Evolutionary conservation across 2,329 filamentous ascomycete species (phyloP), one percentile per base, ranked within the genome.

Genomic region (Pezicula neosporulosa): DNA sequence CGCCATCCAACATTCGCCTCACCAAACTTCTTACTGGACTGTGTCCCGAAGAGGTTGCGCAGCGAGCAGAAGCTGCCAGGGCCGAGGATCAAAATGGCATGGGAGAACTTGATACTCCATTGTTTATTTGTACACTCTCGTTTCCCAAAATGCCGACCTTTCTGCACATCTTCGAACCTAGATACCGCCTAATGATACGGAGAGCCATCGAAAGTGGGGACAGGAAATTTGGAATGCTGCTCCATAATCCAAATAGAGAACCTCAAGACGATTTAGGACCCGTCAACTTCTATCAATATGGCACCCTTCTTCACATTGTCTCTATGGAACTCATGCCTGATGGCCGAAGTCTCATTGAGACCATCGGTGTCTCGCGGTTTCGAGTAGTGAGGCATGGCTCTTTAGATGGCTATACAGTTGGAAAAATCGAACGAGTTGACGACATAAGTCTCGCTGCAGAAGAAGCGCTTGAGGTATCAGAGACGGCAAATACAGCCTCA

Each of bases 151-250:
- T 93, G 82, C 90, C 87, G 0, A 92, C 89, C 0, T 94, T 94
- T 59, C 73, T 96, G 3, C 89, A 95, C 61, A 82, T 97, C n/a
- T 96, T 96, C 64, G 92, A 96, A 66, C 89, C 89, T n/a, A 81
- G 89, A 6, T 96, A 96, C 66, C 83, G 90, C 7, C 76, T 94
- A n/a, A 94, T 96, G 90, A 86, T 96, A 36, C 80, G 87, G 44
- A 82, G 90, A 35, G 87, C 83, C 0, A 73, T 95, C 48, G 86
- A 91, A 56, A 74, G 63, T 50, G 83, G 84, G 0, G 82, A 87
- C 54, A 76, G 82, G 13, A 88, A 83, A 21, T 96, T 97, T 63
- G 92, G 92, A 21, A 96, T 96, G 88, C 79, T 96, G 16, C 78
- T 89, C 63, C 84, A 85, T 56, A 88, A 86, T 58, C 73, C 75